phyloP scores from a whole-genome alignment of 176 grass and related monocot genomes.

The Aegilops tauschii region DNA sequence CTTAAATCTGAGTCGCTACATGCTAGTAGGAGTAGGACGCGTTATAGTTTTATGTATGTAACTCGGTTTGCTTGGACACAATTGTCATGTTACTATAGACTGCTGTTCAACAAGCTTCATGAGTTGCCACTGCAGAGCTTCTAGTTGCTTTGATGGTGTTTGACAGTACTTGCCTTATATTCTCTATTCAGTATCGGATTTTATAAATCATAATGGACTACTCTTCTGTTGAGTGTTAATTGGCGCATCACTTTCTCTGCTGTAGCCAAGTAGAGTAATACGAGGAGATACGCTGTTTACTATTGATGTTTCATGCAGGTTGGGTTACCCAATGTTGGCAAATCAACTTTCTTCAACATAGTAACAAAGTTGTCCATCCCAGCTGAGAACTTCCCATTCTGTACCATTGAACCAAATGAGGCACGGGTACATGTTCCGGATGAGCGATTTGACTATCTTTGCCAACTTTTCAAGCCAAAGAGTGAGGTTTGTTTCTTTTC shows the following conservation, averaged over 20 bases:
- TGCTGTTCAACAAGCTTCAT: background rate
- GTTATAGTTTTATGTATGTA: background rate
- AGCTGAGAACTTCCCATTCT: slow-evolving; percentile 98
- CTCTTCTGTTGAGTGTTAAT: background rate
- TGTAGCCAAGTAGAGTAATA: background rate
- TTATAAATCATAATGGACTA: background rate
- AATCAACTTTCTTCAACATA: slow-evolving; percentile 97
- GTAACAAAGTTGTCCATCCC: slow-evolving; percentile 93
- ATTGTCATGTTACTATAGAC: background rate
- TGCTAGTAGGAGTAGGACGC: background rate
- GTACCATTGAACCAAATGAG: slow-evolving; percentile 97
- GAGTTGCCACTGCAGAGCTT: background rate
- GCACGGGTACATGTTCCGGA: slow-evolving; percentile 86
- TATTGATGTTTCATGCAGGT: slow-evolving; percentile 57
- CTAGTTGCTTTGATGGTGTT: background rate
- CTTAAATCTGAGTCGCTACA: background rate
- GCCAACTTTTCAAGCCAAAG: slow-evolving; percentile 92
- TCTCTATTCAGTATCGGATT: background rate
- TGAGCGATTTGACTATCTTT: slow-evolving; percentile 96
- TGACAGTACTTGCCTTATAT: background rate
- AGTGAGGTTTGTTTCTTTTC: slow-evolving; percentile 65
- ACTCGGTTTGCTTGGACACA: background rate
- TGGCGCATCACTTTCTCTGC: background rate
- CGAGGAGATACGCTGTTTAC: background rate
- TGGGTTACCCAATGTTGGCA: slow-evolving; percentile 97